A percentile compares a stretch with the other conserved stretches of the same genome.
These are phyloP conservation scores for Pseudomassariella vexata DNA, from an alignment of 2,329 filamentous ascomycete species.

Conservation along the genomic window DNA sequence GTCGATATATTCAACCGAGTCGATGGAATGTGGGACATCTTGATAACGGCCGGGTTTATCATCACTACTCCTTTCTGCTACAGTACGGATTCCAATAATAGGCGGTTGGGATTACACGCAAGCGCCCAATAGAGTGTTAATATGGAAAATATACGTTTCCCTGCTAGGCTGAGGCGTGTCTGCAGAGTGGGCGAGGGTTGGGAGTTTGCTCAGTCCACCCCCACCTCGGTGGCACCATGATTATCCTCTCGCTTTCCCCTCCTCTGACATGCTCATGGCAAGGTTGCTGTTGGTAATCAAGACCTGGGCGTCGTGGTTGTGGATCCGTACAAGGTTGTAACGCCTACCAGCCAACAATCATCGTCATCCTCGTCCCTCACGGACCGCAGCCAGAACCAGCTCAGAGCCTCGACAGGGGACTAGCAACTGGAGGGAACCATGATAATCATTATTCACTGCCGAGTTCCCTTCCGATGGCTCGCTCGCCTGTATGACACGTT, in stretches of 20 bases:
- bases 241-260: conserved; percentile 21
- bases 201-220: conserved; percentile 11
- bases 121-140: conserved; percentile 22
- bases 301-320: conserved; percentile 14
- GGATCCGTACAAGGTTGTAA: conserved; percentile 16
- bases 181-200: no score
- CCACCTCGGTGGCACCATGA: no score
- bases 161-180: conserved; percentile 14
- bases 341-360: conserved; percentile 19
- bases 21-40: no score
- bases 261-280: conserved; percentile 12
- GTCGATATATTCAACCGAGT: no score
- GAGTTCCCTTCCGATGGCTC: no score
- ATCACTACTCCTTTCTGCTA: no score
- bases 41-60: no score
- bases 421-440: conserved; percentile 7
- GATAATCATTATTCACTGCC: conserved; percentile 9
- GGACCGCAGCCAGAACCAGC: conserved; percentile 18
- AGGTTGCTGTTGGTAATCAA: conserved; percentile 24
- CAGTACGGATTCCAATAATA: no score
- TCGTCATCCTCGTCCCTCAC: conserved; percentile 16
- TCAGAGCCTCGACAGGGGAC: conserved; percentile 9
- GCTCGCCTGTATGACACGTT: no score
- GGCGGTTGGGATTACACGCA: conserved; percentile 13
- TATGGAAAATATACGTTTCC: conserved; percentile 18